Evolutionary conservation across 2,329 filamentous ascomycete genomes (phyloP).

Genomic region (Neofusicoccum kwambonambiense): DNA sequence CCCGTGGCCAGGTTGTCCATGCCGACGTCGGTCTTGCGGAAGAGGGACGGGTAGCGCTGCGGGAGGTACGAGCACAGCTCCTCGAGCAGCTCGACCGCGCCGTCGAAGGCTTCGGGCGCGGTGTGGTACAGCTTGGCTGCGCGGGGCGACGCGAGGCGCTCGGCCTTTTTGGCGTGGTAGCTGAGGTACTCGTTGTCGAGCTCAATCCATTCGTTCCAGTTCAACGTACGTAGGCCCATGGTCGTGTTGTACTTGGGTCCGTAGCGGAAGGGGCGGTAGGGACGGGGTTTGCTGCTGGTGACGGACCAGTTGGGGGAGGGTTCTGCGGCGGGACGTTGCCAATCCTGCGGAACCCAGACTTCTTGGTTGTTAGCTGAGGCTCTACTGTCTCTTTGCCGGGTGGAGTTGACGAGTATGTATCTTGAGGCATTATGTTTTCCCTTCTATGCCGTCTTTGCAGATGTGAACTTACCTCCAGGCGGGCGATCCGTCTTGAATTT

Average conservation of each 20-base stretch:
- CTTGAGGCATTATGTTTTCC: background rate
- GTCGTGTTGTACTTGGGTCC: constrained; percentile 75
- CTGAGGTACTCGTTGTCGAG: constrained; percentile 75
- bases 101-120: constrained; percentile 67
- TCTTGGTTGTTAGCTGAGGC: constrained; percentile 7
- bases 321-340: constrained; percentile 57
- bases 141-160: constrained; percentile 62
- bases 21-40: constrained; percentile 60
- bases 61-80: constrained; percentile 71
- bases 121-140: constrained; percentile 68
- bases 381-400: background rate
- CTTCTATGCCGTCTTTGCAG: background rate
- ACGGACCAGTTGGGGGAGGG: constrained; percentile 71
- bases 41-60: constrained; percentile 72
- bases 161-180: constrained; percentile 70
- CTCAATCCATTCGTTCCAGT: constrained; percentile 77
- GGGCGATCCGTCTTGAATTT: constrained; percentile 35
- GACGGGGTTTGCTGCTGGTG: constrained; percentile 66
- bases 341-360: constrained; percentile 60
- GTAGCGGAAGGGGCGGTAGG: constrained; percentile 76
- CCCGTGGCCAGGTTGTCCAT: constrained; percentile 70
- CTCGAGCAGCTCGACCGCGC: constrained; percentile 72
- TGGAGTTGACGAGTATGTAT: background rate
- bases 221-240: constrained; percentile 71
- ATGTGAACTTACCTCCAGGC: constrained; percentile 45